A percentile compares a stretch with the other conserved stretches of the same genome.
These are phyloP conservation scores for Phytophthora citricola DNA, from an alignment of 352 stramenopile species.

Conservation along the genomic window DNA sequence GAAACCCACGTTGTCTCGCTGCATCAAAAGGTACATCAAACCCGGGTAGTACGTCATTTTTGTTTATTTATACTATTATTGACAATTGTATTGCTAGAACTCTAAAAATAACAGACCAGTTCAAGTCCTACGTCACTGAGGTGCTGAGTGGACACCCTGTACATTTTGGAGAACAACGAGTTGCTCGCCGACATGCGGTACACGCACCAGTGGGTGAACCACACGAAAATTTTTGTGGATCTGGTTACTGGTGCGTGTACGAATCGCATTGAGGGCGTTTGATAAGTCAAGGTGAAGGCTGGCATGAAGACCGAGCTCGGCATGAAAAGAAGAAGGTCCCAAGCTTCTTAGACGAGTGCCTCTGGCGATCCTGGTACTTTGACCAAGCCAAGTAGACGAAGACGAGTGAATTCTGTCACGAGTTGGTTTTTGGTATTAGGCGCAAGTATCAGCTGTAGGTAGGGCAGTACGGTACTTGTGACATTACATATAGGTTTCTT, in stretches of 20 bases:
- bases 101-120: slow-evolving; percentile 8
- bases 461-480: too few relatives aligned
- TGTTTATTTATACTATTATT: background rate
- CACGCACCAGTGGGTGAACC: slow-evolving; percentile 12
- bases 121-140: slow-evolving; percentile 13
- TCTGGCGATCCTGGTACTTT: background rate
- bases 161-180: slow-evolving; percentile 9
- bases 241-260: background rate
- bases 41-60: background rate
- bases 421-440: too few relatives aligned
- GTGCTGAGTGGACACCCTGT: background rate
- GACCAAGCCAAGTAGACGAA: background rate
- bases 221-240: slow-evolving; percentile 11
- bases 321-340: background rate
- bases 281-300: background rate
- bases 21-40: slow-evolving; percentile 6
- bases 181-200: background rate
- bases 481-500: too few relatives aligned
- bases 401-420: too few relatives aligned
- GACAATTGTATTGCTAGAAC: background rate
- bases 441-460: too few relatives aligned
- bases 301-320: background rate
- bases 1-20: background rate
- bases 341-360: background rate
- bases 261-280: slow-evolving; percentile 1